Conservation (phyloP, 2,329 filamentous ascomycete genomes). For the Penicillium digitatum region DNA sequence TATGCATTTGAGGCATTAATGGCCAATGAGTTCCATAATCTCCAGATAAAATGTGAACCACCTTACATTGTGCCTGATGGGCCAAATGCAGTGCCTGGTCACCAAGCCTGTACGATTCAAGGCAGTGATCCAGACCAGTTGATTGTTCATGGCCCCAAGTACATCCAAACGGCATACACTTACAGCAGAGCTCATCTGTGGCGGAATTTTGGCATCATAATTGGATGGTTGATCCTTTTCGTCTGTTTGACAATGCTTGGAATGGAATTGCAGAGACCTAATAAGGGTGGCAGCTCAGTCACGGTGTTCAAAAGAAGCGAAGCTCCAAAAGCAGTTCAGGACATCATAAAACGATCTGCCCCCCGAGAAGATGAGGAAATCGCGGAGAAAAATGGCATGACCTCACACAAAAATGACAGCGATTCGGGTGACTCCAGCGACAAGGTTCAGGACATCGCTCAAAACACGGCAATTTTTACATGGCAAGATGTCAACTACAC, state of each 20-base stretch:
- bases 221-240: slow-evolving; percentile 72
- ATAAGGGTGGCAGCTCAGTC: slow-evolving; percentile 74
- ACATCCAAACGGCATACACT: slow-evolving; percentile 53
- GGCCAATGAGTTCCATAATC: slow-evolving; percentile 64
- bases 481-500: slow-evolving; percentile 81
- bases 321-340: slow-evolving; percentile 56
- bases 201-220: slow-evolving; percentile 75
- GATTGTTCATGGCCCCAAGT: slow-evolving; percentile 53
- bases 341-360: slow-evolving; percentile 51
- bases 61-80: slow-evolving; percentile 56
- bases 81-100: slow-evolving; percentile 44
- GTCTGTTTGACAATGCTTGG: slow-evolving; percentile 70
- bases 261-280: slow-evolving; percentile 73
- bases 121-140: slow-evolving; percentile 53
- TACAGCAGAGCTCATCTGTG: slow-evolving; percentile 59
- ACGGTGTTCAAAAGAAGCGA: slow-evolving; percentile 71
- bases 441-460: slow-evolving; percentile 52
- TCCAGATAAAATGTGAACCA: slow-evolving; percentile 53
- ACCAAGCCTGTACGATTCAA: slow-evolving; percentile 58
- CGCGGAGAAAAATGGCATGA: slow-evolving; percentile 27
- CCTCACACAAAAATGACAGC: slow-evolving; percentile 18
- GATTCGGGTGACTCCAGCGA: slow-evolving; percentile 16
- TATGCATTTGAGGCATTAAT: slow-evolving; percentile 67
- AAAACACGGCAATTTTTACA: slow-evolving; percentile 70
- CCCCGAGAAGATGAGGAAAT: slow-evolving; percentile 51